A percentile compares a stretch with the other conserved stretches of the same genome.
These are phyloP conservation scores for Rheum nobile DNA, from an alignment of 148 eudicot species.

Conservation along the genomic window DNA sequence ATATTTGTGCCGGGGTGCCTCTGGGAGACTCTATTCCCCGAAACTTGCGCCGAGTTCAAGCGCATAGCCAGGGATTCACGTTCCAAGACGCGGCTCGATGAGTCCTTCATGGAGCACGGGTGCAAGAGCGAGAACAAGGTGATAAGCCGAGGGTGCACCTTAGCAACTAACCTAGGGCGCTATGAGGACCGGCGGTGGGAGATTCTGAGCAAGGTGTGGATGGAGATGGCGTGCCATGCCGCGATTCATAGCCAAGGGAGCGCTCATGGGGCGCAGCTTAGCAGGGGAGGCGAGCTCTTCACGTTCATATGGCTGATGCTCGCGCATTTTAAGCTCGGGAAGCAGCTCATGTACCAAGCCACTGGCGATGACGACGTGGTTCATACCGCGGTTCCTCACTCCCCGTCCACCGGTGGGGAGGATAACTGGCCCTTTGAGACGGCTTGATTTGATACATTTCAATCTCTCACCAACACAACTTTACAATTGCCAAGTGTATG, in stretches of 20 bases:
- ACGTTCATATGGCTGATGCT: slow-evolving; percentile 3
- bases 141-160: slow-evolving; percentile 2
- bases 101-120: background rate
- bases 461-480: too few relatives aligned
- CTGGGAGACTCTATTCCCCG: background rate
- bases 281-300: slow-evolving; percentile 4
- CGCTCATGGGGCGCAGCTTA: slow-evolving; percentile 7
- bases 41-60: background rate
- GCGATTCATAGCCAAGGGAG: slow-evolving; percentile 1
- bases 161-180: background rate
- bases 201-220: slow-evolving; percentile 6
- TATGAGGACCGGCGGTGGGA: slow-evolving; percentile 4
- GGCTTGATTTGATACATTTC: background rate
- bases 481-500: background rate
- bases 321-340: slow-evolving; percentile 4
- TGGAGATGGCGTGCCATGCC: slow-evolving; percentile 1
- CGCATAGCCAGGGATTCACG: background rate
- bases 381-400: background rate
- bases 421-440: slow-evolving; percentile 3
- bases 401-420: background rate
- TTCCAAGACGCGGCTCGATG: background rate
- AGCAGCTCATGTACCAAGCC: background rate
- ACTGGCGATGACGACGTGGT: background rate
- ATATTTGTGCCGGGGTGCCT: background rate
- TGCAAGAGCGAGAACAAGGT: background rate